Evolutionary conservation across 768 basidiomycete genomes (phyloP), one percentile per base, ranked within the genome.

Genomic region (Paxillus rubicundulus): DNA sequence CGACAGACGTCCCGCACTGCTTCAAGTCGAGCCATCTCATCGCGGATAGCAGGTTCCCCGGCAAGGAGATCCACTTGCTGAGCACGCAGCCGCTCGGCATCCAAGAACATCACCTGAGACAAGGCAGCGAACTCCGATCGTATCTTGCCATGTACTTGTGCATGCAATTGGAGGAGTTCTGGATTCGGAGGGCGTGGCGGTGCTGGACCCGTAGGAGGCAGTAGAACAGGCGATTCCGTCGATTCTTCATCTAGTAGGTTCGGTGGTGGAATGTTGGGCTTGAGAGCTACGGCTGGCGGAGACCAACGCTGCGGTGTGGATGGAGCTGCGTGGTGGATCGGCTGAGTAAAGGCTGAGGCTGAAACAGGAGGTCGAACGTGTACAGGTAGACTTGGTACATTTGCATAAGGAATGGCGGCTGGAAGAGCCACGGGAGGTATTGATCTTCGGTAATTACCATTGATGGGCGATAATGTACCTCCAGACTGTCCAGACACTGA

Each of bases 21-120:
- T 72, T 91, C 89, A 36, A 99, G 76, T 14, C 97, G 80, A 3
- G 85, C 89, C 90, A 93, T 96, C 74, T 99, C 97, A 72, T 99
- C 97, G 47, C 85, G 82, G 56, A 99, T 90, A 9, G 96, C 96
- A 40, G 96, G 94, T 68, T 88, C 89, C 4, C 95, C 97, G 53
- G 86, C 81, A 43, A 88, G 80, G 58, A 98, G 82, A 73, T 98
- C 93, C 37, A 81, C 71, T 62, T 92, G 88, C 58, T 94, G 84
- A 40, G 87, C 82, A 39, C 87, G 84, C 50, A 97, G 76, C 42
- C 87, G 81, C 67, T 91, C 86, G 47, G 82, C 76, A 67, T 91
- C 87, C 53, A 82, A 70, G 48, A 76, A 70, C 63, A 89, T 71
- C 43, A 82, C 79, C 60, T 85, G 76, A 10, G 84, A 72, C 24